Evolutionary conservation across 2,329 filamentous ascomycete genomes (phyloP).

Genomic region (Aphanocladium album): DNA sequence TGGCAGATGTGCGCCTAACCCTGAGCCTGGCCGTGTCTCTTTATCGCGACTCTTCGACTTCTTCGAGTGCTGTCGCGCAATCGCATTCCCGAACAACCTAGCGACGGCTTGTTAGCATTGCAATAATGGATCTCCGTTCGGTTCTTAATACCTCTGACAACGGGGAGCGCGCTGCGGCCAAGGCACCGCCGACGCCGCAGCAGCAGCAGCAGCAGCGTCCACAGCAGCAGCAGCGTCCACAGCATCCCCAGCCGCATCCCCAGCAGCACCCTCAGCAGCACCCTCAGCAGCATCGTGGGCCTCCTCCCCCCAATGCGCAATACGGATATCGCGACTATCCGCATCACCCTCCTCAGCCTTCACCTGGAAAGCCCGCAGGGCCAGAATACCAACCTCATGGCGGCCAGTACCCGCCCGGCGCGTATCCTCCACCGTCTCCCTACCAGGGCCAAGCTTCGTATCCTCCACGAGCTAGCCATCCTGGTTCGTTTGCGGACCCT

Average conservation of each 20-base stretch:
- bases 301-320: constrained; percentile 35
- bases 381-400: constrained; percentile 38
- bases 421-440: constrained; percentile 35
- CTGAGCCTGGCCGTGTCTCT: constrained; percentile 5
- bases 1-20: constrained; percentile 2
- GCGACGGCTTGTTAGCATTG: background rate
- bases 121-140: constrained; percentile 46
- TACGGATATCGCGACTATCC: constrained; percentile 49
- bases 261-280: constrained; percentile 38
- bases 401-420: constrained; percentile 23
- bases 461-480: constrained; percentile 37
- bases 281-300: constrained; percentile 30
- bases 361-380: constrained; percentile 40
- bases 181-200: constrained; percentile 23
- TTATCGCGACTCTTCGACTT: constrained; percentile 11
- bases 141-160: constrained; percentile 51
- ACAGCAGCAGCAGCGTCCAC: constrained; percentile 6
- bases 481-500: constrained; percentile 39
- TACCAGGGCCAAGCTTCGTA: constrained; percentile 39
- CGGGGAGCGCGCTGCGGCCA: constrained; percentile 33
- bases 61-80: constrained; percentile 14
- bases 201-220: constrained; percentile 11
- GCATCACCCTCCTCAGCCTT: constrained; percentile 42
- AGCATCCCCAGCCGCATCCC: constrained; percentile 26
- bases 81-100: constrained; percentile 1